These are phyloP conservation scores for Alternaria novae-zelandiae DNA, from an alignment of 2,329 filamentous ascomycete species.

Conservation along the genomic window DNA sequence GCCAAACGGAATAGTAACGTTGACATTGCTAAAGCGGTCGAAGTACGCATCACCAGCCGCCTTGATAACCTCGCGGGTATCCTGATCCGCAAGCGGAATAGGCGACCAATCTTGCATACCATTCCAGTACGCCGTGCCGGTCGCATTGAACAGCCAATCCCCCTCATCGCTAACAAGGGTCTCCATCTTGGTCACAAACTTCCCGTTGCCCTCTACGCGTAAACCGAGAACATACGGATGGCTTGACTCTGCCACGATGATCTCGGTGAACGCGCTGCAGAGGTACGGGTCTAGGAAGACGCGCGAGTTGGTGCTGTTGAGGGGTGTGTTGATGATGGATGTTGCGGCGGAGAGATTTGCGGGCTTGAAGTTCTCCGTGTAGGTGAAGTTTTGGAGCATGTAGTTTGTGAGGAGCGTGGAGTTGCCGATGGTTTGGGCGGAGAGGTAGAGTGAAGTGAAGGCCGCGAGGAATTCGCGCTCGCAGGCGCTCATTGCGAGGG, in stretches of 20 bases:
- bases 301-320: slow-evolving; percentile 25
- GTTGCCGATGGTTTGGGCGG: slow-evolving; percentile 22
- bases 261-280: slow-evolving; percentile 32
- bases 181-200: slow-evolving; percentile 26
- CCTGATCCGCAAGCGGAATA: slow-evolving; percentile 15
- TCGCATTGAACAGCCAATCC: slow-evolving; percentile 34
- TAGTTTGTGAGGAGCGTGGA: slow-evolving; percentile 12
- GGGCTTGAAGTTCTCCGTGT: slow-evolving; percentile 28
- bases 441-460: slow-evolving; percentile 23
- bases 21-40: slow-evolving; percentile 23
- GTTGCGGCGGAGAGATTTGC: slow-evolving; percentile 16
- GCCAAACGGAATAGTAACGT: slow-evolving; percentile 28
- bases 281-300: slow-evolving; percentile 22
- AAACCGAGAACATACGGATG: slow-evolving; percentile 35
- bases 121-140: slow-evolving; percentile 18
- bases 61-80: slow-evolving; percentile 24
- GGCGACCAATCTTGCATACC: slow-evolving; percentile 23
- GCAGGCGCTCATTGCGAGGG: neutral
- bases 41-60: slow-evolving; percentile 35
- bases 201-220: slow-evolving; percentile 16
- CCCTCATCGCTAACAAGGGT: slow-evolving; percentile 28
- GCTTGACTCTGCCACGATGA: slow-evolving; percentile 16
- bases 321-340: slow-evolving; percentile 24
- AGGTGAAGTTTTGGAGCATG: slow-evolving; percentile 19
- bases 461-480: slow-evolving; percentile 17